Conservation (phyloP, 1,139 yeast genomes). For the Casaregolazyma lundiana region DNA sequence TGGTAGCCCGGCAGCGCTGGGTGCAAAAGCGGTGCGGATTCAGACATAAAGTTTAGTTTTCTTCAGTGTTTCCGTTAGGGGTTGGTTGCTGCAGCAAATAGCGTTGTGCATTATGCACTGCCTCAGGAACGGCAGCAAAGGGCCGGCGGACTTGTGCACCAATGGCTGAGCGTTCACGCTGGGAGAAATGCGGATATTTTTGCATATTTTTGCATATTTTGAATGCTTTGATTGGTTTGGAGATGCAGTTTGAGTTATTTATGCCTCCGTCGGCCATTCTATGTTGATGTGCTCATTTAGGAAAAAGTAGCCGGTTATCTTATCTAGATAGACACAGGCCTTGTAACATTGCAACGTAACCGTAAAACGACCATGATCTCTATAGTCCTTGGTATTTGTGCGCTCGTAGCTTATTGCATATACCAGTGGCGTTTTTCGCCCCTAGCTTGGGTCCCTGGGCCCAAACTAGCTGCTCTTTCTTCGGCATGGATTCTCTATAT, state of each 20-base stretch:
- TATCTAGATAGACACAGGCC: not conserved
- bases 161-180: too few relatives aligned
- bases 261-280: too few relatives aligned
- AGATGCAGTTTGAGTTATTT: too few relatives aligned
- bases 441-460: constrained; percentile 56
- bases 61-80: too few relatives aligned
- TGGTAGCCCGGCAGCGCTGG: not conserved
- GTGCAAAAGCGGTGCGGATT: constrained; percentile 9
- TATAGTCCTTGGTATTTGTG: not conserved
- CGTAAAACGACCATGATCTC: not conserved
- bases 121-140: too few relatives aligned
- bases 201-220: too few relatives aligned
- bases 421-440: constrained; percentile 20
- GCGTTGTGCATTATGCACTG: too few relatives aligned
- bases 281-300: not conserved
- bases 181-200: too few relatives aligned
- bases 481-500: constrained; percentile 46
- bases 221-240: too few relatives aligned
- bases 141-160: too few relatives aligned
- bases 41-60: too few relatives aligned
- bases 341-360: not conserved
- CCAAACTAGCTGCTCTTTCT: constrained; percentile 48
- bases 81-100: too few relatives aligned
- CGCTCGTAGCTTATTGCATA: constrained; percentile 11
- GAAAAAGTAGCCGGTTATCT: not conserved